Evolutionary conservation across 352 stramenopile species (phyloP).

Genomic region (Phytophthora boehmeriae): DNA sequence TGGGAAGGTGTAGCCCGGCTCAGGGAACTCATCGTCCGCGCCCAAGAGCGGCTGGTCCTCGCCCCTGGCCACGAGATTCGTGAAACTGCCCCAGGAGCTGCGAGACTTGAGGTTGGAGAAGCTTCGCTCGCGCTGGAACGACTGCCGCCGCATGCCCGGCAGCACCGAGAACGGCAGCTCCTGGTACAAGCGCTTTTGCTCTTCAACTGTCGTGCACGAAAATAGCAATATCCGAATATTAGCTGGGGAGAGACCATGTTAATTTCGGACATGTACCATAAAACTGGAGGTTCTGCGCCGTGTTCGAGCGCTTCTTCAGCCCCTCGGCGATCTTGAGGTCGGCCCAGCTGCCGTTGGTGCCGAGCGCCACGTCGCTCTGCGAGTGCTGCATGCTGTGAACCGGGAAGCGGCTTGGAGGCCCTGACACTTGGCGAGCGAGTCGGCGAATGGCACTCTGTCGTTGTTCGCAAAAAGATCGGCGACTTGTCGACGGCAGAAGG

Average conservation of each 20-base stretch:
- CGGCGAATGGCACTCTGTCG: conserved; percentile 25
- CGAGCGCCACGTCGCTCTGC: conserved; percentile 70
- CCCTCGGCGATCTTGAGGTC: conserved; percentile 72
- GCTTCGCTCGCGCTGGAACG: conserved; percentile 74
- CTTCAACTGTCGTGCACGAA: conserved; percentile 42
- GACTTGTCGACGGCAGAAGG: too few species aligned
- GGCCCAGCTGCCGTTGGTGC: conserved; percentile 68
- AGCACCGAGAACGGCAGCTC: conserved; percentile 77
- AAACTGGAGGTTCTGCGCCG: conserved; percentile 78
- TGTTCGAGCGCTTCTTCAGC: conserved; percentile 81
- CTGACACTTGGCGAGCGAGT: conserved; percentile 16
- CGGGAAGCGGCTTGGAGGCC: background rate
- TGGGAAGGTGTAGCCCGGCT: conserved; percentile 71
- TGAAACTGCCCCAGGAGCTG: conserved; percentile 64
- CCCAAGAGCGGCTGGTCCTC: conserved; percentile 77
- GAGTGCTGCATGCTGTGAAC: conserved; percentile 63
- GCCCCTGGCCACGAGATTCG: conserved; percentile 54
- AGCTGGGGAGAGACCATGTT: too few species aligned
- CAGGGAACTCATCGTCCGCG: conserved; percentile 59
- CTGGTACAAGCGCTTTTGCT: conserved; percentile 77
- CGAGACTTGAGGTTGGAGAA: conserved; percentile 71
- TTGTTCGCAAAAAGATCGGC: conserved; percentile 32
- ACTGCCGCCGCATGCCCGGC: conserved; percentile 71
- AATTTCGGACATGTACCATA: conserved; percentile 51
- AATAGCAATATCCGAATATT: too few species aligned